A percentile compares a stretch with the other conserved stretches of the same genome.
Evolutionary conservation across 345 rosid genomes (phyloP).

Genomic region (Gynandropsis gynandra): DNA sequence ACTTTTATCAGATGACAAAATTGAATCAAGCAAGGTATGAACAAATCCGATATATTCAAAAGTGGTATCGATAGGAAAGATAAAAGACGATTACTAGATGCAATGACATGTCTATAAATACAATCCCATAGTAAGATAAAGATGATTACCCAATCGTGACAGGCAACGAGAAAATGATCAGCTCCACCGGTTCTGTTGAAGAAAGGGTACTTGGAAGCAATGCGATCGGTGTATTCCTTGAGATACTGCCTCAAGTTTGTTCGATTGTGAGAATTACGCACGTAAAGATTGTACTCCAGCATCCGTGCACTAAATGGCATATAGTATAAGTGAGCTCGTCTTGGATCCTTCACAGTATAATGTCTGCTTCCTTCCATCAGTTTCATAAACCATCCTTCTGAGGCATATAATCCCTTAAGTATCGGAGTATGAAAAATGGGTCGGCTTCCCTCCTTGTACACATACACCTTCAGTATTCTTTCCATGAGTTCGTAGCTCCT

Average conservation of each 20-base stretch:
- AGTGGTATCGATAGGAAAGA: too few species aligned
- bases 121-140: too few species aligned
- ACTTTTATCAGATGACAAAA: too few species aligned
- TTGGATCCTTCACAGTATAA: slow-evolving; percentile 69
- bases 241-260: slow-evolving; percentile 67
- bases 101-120: neutral
- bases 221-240: slow-evolving; percentile 60
- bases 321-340: slow-evolving; percentile 77
- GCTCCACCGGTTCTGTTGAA: slow-evolving; percentile 90
- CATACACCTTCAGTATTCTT: slow-evolving; percentile 59
- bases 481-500: slow-evolving; percentile 99
- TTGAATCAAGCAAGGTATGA: too few species aligned
- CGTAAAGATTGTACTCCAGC: slow-evolving; percentile 78
- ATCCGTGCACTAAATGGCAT: slow-evolving; percentile 95
- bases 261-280: slow-evolving; percentile 83
- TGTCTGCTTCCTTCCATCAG: slow-evolving; percentile 74
- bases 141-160: slow-evolving; percentile 91
- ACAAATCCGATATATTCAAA: too few species aligned
- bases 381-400: slow-evolving; percentile 99
- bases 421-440: slow-evolving; percentile 86
- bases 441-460: slow-evolving; percentile 75
- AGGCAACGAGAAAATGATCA: slow-evolving; percentile 91
- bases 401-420: slow-evolving; percentile 92
- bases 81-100: too few species aligned
- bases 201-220: slow-evolving; percentile 80